Evolutionary conservation across 2,329 filamentous ascomycete genomes (phyloP), one percentile per base, ranked within the genome.

Genomic region (Ascomycota sp.): DNA sequence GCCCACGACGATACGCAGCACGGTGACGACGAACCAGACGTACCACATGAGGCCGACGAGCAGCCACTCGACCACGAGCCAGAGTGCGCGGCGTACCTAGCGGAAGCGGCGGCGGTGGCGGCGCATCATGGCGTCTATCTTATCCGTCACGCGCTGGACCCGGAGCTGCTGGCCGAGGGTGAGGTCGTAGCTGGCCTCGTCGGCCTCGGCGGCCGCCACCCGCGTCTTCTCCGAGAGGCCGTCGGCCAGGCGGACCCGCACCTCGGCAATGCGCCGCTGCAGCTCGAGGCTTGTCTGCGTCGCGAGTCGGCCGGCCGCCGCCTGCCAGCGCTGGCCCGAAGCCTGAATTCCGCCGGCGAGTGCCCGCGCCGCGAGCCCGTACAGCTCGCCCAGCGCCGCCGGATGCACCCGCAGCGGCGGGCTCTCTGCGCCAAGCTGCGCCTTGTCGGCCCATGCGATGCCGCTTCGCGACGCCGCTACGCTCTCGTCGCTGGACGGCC

Each of bases 41-140:
- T 77, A 82, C 83, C 89, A 94, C 73, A 95, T 81, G 40, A 91
- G 68, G 4, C 78, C 79, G 24, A 95, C 71, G 12, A 95, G 63
- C 29, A 71, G 57, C 82, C 83, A 94, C 57, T 95, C 86, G 11
- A 94, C 68, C 13, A 75, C 53, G 32, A 83, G 70, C 66, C 83
- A 95, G 10, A 81, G 75, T 1, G 72, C 69, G 10, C 79, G 62
- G 24, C 81, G 62, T 17, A 83, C 52, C 71, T 81, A 83, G 32
- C 80, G 63, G 44, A 89, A 70, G 33, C 69, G 54, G 20, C 71
- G 52, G 10, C 71, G 62, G 30, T 82, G 63, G 34, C 77, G 63
- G 34, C 79, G 63, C 30, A 83, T 63, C 59, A 80, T 74, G 43
- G 77, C 69, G 34, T 89, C 65, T 35, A 94, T 78, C 11, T 70